phyloP scores from a whole-genome alignment of 2,329 filamentous ascomycete species.

The Epichloe hybrida region DNA sequence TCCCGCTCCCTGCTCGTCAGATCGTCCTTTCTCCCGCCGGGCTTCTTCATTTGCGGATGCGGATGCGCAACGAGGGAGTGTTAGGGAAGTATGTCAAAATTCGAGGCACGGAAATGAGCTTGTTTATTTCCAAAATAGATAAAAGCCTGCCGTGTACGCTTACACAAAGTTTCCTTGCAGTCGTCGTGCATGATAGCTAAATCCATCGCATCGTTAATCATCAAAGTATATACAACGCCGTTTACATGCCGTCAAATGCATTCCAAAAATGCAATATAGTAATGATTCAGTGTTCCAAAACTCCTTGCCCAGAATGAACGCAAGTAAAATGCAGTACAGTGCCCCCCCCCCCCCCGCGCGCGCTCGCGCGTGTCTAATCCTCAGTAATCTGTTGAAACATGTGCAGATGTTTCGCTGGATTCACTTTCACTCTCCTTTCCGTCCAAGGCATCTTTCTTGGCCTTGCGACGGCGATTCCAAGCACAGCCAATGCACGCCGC shows the following conservation, averaged over 20 bases:
- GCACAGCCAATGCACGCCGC: neutral
- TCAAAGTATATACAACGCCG: neutral
- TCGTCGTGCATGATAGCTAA: neutral
- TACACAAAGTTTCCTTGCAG: neutral
- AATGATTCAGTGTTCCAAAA: neutral
- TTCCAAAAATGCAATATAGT: neutral
- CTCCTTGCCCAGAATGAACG: neutral
- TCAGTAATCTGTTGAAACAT: neutral
- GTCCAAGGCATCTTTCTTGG: neutral
- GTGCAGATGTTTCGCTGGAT: neutral
- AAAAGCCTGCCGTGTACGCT: neutral
- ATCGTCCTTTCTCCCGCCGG: neutral
- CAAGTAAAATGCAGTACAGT: too few relatives aligned
- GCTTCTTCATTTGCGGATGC: constrained; percentile 10
- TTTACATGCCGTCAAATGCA: neutral
- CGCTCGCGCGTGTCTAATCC: too few relatives aligned
- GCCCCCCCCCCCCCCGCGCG: neutral
- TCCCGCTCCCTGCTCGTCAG: neutral
- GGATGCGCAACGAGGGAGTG: constrained; percentile 6
- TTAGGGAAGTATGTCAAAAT: constrained; percentile 12
- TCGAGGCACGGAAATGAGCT: constrained; percentile 6
- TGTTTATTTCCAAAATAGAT: constrained; percentile 5
- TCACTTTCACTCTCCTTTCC: neutral
- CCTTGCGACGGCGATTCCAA: neutral
- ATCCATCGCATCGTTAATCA: neutral